Conservation (phyloP, 2,329 filamentous ascomycete species). For the Aspergillus glaucus region DNA sequence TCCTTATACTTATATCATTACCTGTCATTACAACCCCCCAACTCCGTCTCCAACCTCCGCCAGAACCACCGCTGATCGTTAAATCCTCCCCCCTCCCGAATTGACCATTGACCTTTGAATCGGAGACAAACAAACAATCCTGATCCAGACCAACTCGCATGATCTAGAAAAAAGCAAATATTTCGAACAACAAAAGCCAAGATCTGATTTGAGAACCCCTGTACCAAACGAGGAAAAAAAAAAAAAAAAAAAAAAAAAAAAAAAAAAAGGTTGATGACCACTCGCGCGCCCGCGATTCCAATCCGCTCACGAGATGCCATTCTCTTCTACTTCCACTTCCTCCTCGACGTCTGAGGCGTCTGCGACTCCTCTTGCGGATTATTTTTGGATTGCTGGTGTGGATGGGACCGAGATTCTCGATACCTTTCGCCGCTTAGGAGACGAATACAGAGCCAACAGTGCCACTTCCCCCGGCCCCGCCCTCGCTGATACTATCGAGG, state of each 20-base stretch:
- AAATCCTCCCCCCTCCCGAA: not conserved
- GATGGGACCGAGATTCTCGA: slow-evolving; percentile 43
- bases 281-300: not conserved
- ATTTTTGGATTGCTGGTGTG: slow-evolving; percentile 57
- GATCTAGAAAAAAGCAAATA: too few relatives aligned
- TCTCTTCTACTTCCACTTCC: not conserved
- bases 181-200: not conserved
- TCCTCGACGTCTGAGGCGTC: slow-evolving; percentile 33
- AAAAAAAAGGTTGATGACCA: not conserved
- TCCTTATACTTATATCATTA: too few relatives aligned
- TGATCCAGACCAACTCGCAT: not conserved
- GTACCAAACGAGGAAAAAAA: not conserved
- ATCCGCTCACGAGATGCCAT: not conserved
- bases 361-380: slow-evolving; percentile 56
- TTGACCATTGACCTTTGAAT: not conserved
- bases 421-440: slow-evolving; percentile 36
- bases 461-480: slow-evolving; percentile 31
- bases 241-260: not conserved
- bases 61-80: not conserved
- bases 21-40: too few relatives aligned
- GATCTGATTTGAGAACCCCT: too few relatives aligned
- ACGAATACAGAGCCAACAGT: slow-evolving; percentile 36
- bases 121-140: too few relatives aligned
- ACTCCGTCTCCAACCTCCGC: not conserved
- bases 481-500: slow-evolving; percentile 54